These are phyloP conservation scores for Microsporum canis DNA, from an alignment of 2,329 filamentous ascomycete species.

Conservation along the genomic window DNA sequence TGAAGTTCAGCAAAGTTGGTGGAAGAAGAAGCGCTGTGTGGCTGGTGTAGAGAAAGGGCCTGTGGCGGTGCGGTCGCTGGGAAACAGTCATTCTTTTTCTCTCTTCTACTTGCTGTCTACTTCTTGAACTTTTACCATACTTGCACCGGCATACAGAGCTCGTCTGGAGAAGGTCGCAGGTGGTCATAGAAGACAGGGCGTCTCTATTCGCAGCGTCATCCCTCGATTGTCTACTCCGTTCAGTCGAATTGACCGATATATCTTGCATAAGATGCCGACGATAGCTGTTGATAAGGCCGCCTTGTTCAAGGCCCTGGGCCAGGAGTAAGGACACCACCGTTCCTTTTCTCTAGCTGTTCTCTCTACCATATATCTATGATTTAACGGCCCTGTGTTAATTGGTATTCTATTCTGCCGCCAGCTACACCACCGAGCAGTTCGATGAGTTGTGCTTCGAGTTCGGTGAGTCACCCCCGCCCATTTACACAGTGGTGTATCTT, in stretches of 20 bases:
- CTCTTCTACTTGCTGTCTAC: not conserved
- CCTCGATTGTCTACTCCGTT: not conserved
- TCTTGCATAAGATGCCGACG: slow-evolving; percentile 65
- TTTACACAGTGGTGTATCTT: slow-evolving; percentile 14
- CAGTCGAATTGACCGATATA: not conserved
- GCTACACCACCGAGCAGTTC: slow-evolving; percentile 86
- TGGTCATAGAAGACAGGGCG: not conserved
- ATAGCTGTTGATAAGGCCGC: slow-evolving; percentile 93
- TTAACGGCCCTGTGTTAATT: not conserved
- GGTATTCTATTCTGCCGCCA: slow-evolving; percentile 27
- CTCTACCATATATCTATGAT: not conserved
- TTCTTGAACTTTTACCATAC: not conserved
- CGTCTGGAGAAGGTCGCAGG: not conserved
- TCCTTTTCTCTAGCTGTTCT: slow-evolving; percentile 7
- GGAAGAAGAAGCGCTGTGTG: slow-evolving; percentile 3
- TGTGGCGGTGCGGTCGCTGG: too few relatives aligned
- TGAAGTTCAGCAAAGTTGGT: not conserved
- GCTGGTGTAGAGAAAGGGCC: not conserved
- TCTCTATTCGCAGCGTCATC: not conserved
- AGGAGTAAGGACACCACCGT: slow-evolving; percentile 52
- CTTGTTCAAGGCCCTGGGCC: slow-evolving; percentile 84
- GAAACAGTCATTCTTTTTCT: not conserved
- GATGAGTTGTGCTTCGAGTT: slow-evolving; percentile 98
- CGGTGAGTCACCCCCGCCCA: slow-evolving; percentile 39
- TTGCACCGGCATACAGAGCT: not conserved